Percentiles rank a stretch among this genome's conserved stretches.
These are phyloP conservation scores for Colletotrichum scovillei DNA, from an alignment of 2,329 filamentous ascomycete genomes.

Conservation along the genomic window DNA sequence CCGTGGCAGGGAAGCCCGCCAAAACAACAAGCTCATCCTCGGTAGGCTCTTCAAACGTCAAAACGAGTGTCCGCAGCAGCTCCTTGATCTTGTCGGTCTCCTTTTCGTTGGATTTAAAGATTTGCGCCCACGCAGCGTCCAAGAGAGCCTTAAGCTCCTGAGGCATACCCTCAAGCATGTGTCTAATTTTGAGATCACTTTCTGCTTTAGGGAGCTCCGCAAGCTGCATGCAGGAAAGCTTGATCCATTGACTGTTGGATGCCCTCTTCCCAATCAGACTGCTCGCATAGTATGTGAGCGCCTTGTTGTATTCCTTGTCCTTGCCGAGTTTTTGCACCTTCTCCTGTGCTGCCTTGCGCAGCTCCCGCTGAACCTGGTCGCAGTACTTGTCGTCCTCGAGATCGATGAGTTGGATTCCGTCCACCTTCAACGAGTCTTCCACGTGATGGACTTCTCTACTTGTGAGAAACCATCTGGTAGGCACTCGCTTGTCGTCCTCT, in stretches of 20 bases:
- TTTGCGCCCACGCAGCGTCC: constrained; percentile 50
- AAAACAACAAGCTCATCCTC: constrained; percentile 51
- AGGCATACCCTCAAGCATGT: constrained; percentile 51
- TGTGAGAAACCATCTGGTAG: constrained; percentile 53
- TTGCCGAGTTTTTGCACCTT: constrained; percentile 47
- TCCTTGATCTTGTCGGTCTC: constrained; percentile 53
- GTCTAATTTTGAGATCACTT: constrained; percentile 52
- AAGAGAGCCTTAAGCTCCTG: constrained; percentile 51
- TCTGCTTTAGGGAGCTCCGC: constrained; percentile 50
- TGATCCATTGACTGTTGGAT: constrained; percentile 57
- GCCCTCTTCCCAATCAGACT: constrained; percentile 55
- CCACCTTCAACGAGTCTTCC: constrained; percentile 43
- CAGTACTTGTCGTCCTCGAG: constrained; percentile 51
- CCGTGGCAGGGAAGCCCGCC: constrained; percentile 46
- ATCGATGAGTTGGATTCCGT: constrained; percentile 47
- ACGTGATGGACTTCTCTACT: constrained; percentile 45
- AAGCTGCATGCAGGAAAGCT: constrained; percentile 54
- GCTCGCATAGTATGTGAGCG: constrained; percentile 53
- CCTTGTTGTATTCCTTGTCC: constrained; percentile 53
- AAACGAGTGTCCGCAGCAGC: constrained; percentile 52
- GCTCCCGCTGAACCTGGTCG: constrained; percentile 48
- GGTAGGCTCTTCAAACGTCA: constrained; percentile 54
- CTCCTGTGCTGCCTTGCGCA: constrained; percentile 49
- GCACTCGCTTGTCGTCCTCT: constrained; percentile 38
- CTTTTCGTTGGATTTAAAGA: constrained; percentile 46